Percentiles rank a stretch among this genome's conserved stretches.
phyloP scores from a whole-genome alignment of 2,329 filamentous ascomycete genomes.

The Phialophora macrospora region DNA sequence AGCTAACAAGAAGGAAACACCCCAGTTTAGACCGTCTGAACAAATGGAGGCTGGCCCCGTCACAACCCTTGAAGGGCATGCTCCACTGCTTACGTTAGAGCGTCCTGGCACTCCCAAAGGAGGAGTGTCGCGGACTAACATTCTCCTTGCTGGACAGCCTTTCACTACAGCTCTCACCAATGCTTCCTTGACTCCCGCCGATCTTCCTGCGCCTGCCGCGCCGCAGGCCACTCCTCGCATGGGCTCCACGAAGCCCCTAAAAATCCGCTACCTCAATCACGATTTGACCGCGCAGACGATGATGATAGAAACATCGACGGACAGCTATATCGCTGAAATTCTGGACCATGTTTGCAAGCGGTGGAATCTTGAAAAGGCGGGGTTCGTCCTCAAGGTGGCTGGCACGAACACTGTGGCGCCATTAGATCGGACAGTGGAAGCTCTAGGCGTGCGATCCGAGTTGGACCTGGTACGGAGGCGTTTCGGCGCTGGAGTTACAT shows the following conservation, averaged over 20 bases:
- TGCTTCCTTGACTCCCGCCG: slow-evolving; percentile 52
- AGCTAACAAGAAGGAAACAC: slow-evolving; percentile 64
- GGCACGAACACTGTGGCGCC: slow-evolving; percentile 68
- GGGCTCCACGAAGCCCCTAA: slow-evolving; percentile 62
- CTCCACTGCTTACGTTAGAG: slow-evolving; percentile 23
- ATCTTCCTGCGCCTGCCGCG: slow-evolving; percentile 50
- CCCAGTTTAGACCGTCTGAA: slow-evolving; percentile 51
- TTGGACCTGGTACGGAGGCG: slow-evolving; percentile 66
- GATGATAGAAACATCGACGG: slow-evolving; percentile 63
- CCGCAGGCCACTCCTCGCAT: slow-evolving; percentile 59
- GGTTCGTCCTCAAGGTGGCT: slow-evolving; percentile 66
- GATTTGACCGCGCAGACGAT: slow-evolving; percentile 61
- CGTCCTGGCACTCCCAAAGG: slow-evolving; percentile 28
- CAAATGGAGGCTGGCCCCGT: slow-evolving; percentile 43
- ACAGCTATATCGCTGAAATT: slow-evolving; percentile 71
- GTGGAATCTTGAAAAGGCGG: slow-evolving; percentile 67
- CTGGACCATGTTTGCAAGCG: slow-evolving; percentile 67
- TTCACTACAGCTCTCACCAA: slow-evolving; percentile 54
- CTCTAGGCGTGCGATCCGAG: slow-evolving; percentile 63
- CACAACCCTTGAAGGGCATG: slow-evolving; percentile 33
- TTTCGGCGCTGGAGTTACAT: slow-evolving; percentile 64
- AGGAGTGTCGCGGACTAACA: slow-evolving; percentile 44
- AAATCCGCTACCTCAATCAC: slow-evolving; percentile 64
- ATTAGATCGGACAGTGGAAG: slow-evolving; percentile 68
- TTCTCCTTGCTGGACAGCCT: slow-evolving; percentile 50